These are phyloP conservation scores for Suillus sp. DNA, from an alignment of 768 basidiomycete species.

Conservation along the genomic window DNA sequence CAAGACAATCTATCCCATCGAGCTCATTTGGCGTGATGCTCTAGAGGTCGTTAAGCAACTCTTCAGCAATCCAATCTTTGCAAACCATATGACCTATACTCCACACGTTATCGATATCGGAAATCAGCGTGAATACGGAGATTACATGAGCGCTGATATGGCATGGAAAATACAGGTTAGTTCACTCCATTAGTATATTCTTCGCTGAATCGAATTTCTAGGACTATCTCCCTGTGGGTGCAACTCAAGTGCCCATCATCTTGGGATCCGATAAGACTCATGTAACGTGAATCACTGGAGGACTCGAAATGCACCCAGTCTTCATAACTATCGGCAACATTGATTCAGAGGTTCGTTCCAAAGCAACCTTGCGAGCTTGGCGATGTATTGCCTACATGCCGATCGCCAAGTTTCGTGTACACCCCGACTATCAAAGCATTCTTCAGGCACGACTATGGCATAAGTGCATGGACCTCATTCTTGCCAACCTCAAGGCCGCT, in stretches of 20 bases:
- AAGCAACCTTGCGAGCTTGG: background rate
- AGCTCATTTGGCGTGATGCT: conserved; percentile 28
- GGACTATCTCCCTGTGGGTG: conserved; percentile 22
- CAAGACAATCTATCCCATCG: conserved; percentile 19
- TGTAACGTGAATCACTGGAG: conserved; percentile 33
- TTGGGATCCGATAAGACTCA: conserved; percentile 37
- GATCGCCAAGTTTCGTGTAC: conserved; percentile 28
- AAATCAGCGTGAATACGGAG: no score
- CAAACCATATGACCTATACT: conserved; percentile 21
- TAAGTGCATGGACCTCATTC: conserved; percentile 34
- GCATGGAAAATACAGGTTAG: no score
- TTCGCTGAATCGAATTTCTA: no score
- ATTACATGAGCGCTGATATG: no score
- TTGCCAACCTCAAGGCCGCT: conserved; percentile 33
- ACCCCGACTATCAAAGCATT: no score
- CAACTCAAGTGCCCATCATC: conserved; percentile 33
- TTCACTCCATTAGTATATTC: no score
- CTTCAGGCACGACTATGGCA: conserved; percentile 31
- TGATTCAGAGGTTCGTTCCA: no score
- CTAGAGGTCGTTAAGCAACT: conserved; percentile 27
- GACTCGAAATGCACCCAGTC: conserved; percentile 31
- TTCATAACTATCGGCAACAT: no score
- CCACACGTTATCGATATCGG: conserved; percentile 19
- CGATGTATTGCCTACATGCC: conserved; percentile 31
- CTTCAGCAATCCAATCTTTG: conserved; percentile 25